A percentile compares a stretch with the other conserved stretches of the same genome.
Evolutionary conservation across 108 stramenopile genomes (phyloP).

Genomic region (Cyclotella choctawhatcheeana): DNA sequence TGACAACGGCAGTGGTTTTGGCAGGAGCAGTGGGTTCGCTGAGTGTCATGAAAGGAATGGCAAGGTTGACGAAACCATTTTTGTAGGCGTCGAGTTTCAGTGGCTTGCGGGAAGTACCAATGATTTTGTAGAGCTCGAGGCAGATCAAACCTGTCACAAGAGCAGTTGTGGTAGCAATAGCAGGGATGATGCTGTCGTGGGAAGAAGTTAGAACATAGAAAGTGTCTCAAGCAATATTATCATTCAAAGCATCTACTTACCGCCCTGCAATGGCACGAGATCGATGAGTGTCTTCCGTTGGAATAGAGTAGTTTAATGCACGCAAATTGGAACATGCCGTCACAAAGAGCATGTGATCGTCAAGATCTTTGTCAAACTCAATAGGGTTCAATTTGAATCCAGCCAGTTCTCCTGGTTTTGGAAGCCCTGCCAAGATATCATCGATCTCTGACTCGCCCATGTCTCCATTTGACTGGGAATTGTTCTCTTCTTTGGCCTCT

Average conservation of each 20-base stretch:
- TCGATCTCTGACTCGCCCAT: constrained; percentile 73
- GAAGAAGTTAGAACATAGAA: not conserved
- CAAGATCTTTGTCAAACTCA: constrained; percentile 98
- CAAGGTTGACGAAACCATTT: constrained; percentile 94
- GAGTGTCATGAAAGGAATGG: constrained; percentile 97
- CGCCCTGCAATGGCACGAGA: constrained; percentile 96
- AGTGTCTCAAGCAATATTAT: not conserved
- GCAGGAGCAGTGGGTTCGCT: constrained; percentile 92
- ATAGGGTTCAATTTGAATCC: constrained; percentile 90
- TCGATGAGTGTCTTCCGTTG: constrained; percentile 96
- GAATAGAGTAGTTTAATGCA: constrained; percentile 96
- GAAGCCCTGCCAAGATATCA: constrained; percentile 68
- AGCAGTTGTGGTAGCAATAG: constrained; percentile 99
- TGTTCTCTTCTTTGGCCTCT: constrained; percentile 73
- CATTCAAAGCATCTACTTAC: not conserved
- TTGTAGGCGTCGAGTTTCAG: constrained; percentile 94
- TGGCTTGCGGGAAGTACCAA: constrained; percentile 86
- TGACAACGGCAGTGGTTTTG: constrained; percentile 80
- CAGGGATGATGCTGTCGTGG: constrained; percentile 93
- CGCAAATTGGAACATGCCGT: constrained; percentile 96
- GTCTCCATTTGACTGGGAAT: constrained; percentile 44
- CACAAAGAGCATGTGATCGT: constrained; percentile 97
- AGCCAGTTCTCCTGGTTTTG: constrained; percentile 82
- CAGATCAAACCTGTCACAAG: constrained; percentile 97
- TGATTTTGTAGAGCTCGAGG: constrained; percentile 96